Conservation (phyloP, 306 rosid genomes). For the Castanea crenata region DNA sequence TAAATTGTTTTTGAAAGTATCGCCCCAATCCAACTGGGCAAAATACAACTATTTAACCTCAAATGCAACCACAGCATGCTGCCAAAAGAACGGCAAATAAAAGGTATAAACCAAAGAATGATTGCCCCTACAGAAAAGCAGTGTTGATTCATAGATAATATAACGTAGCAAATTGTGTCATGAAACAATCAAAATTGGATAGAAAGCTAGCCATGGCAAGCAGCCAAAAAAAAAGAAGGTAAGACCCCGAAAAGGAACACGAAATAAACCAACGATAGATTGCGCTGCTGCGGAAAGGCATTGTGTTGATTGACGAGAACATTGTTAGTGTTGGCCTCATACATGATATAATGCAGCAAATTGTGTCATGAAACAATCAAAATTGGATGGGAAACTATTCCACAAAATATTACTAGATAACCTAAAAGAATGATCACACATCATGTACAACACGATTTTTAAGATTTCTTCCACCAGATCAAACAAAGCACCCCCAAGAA, state of each 20-base stretch:
- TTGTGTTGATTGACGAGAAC: background rate
- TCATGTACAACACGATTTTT: slow-evolving; percentile 68
- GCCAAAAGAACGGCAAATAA: background rate
- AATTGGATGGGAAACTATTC: slow-evolving; percentile 37
- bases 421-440: slow-evolving; percentile 81
- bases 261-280: slow-evolving; percentile 16
- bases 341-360: slow-evolving; percentile 16
- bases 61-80: background rate
- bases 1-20: too few species aligned
- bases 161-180: slow-evolving; percentile 15
- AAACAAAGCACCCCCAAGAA: slow-evolving; percentile 44
- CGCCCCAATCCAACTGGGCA: too few species aligned
- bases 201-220: slow-evolving; percentile 15
- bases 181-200: slow-evolving; percentile 33
- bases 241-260: slow-evolving; percentile 1
- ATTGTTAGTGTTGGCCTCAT: slow-evolving; percentile 17
- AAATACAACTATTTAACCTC: background rate
- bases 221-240: background rate
- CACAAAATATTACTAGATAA: slow-evolving; percentile 52
- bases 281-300: background rate
- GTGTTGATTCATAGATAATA: slow-evolving; percentile 6
- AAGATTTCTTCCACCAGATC: slow-evolving; percentile 39
- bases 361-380: slow-evolving; percentile 22
- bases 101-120: slow-evolving; percentile 19
- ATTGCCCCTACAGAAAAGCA: slow-evolving; percentile 2